Percentiles rank a stretch among this genome's conserved stretches.
Conservation (phyloP, 2,329 filamentous ascomycete genomes). For the Ceratocystis eucalypticola region DNA sequence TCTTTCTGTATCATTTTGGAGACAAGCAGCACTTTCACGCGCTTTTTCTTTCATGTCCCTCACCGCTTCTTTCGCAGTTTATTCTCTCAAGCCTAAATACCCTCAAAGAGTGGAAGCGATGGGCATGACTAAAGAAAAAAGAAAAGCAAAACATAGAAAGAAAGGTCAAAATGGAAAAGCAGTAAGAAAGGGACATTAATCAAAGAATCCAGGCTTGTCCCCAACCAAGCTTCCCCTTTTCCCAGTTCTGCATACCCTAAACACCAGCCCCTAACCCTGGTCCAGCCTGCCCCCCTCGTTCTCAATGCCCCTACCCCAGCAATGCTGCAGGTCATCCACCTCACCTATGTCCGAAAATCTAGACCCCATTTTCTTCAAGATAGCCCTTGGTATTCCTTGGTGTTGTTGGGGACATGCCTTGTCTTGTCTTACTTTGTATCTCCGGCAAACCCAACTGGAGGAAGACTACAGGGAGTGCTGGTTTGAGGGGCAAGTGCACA, state of each 20-base stretch:
- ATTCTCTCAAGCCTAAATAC: too few species aligned
- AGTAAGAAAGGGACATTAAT: not conserved
- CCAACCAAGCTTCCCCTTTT: not conserved
- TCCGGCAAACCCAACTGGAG: not conserved
- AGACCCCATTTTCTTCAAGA: not conserved
- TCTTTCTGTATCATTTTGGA: not conserved
- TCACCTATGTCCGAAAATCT: not conserved
- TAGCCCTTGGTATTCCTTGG: not conserved
- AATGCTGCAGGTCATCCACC: not conserved
- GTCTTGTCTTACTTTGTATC: not conserved
- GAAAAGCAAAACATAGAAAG: not conserved
- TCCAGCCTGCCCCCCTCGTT: not conserved
- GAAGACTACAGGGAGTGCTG: not conserved
- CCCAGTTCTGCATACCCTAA: not conserved
- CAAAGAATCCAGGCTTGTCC: not conserved
- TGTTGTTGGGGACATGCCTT: not conserved
- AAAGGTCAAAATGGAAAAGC: not conserved
- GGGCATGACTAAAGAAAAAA: too few species aligned
- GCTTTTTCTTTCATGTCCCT: not conserved
- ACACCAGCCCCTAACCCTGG: not conserved
- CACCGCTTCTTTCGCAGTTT: not conserved
- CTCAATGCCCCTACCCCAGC: not conserved
- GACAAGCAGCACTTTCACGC: not conserved
- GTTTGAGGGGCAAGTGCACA: too few species aligned
- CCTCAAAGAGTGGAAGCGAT: too few species aligned